These are phyloP conservation scores for Phytophthora foliorum DNA, from an alignment of 352 stramenopile species.

Conservation along the genomic window DNA sequence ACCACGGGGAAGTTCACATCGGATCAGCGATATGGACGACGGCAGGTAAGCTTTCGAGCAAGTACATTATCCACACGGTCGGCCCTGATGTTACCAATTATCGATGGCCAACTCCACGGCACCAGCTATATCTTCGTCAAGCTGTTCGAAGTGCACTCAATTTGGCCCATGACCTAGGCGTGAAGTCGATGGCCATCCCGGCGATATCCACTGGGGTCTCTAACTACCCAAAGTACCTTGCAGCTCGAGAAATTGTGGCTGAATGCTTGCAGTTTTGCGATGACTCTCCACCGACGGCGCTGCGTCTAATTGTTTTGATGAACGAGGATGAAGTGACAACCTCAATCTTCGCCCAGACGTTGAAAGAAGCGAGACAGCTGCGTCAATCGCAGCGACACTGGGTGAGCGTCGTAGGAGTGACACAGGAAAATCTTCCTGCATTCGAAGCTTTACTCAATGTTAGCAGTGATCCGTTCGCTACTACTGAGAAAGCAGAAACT, in stretches of 20 bases:
- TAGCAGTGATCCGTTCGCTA: constrained; percentile 3
- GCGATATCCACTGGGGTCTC: constrained; percentile 51
- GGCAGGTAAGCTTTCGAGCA: constrained; percentile 37
- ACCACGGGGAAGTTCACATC: constrained; percentile 33
- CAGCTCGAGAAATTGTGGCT: constrained; percentile 43
- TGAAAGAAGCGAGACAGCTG: constrained; percentile 28
- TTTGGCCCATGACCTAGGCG: constrained; percentile 28
- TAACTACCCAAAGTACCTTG: constrained; percentile 51
- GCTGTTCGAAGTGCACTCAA: constrained; percentile 31
- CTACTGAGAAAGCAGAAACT: too few relatives aligned
- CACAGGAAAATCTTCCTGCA: background rate
- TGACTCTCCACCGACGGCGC: background rate
- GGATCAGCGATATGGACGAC: constrained; percentile 47
- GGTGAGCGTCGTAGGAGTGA: background rate
- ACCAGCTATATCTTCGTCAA: constrained; percentile 20
- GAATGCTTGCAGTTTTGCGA: constrained; percentile 39
- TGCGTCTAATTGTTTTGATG: constrained; percentile 44
- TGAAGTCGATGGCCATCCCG: constrained; percentile 47
- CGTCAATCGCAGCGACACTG: constrained; percentile 1
- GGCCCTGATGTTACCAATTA: constrained; percentile 31
- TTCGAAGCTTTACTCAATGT: background rate
- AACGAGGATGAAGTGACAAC: constrained; percentile 42
- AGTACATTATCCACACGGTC: constrained; percentile 54
- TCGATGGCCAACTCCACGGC: constrained; percentile 5
- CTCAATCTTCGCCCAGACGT: constrained; percentile 27